phyloP scores from a whole-genome alignment of 495 filamentous ascomycete genomes.

The Evernia prunastri region DNA sequence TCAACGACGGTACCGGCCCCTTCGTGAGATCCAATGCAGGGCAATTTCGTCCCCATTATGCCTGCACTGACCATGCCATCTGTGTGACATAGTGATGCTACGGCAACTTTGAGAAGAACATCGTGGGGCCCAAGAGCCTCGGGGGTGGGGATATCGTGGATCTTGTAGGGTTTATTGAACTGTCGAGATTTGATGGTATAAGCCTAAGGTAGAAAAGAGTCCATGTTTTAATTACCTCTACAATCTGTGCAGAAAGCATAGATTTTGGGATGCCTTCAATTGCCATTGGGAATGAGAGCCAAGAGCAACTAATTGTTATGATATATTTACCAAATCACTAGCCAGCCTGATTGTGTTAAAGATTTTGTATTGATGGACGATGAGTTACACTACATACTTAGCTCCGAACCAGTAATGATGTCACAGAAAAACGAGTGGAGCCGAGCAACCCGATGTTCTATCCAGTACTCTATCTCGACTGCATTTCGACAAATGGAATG shows the following conservation, averaged over 20 bases:
- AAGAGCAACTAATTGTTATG: background rate
- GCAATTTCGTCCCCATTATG: constrained; percentile 37
- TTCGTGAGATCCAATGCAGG: constrained; percentile 53
- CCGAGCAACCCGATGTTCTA: too few species aligned
- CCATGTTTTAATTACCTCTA: constrained; percentile 12
- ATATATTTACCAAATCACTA: background rate
- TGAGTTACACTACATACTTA: background rate
- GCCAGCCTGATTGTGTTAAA: background rate
- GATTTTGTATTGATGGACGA: background rate
- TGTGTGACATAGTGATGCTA: constrained; percentile 56
- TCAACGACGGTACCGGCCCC: constrained; percentile 49
- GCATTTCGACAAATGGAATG: too few species aligned
- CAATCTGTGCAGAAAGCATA: constrained; percentile 21
- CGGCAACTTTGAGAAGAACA: constrained; percentile 52
- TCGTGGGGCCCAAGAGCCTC: constrained; percentile 40
- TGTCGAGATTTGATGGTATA: constrained; percentile 11
- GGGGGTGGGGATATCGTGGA: constrained; percentile 45
- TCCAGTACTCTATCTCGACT: too few species aligned
- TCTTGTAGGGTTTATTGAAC: constrained; percentile 46
- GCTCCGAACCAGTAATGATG: background rate
- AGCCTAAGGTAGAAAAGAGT: background rate
- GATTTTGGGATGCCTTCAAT: constrained; percentile 13
- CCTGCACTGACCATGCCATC: constrained; percentile 48
- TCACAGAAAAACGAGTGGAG: too few species aligned
- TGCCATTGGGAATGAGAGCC: background rate